A percentile compares a stretch with the other conserved stretches of the same genome.
Evolutionary conservation across 208 protist genomes (phyloP).

Genomic region (Blechomonas ayalai): DNA sequence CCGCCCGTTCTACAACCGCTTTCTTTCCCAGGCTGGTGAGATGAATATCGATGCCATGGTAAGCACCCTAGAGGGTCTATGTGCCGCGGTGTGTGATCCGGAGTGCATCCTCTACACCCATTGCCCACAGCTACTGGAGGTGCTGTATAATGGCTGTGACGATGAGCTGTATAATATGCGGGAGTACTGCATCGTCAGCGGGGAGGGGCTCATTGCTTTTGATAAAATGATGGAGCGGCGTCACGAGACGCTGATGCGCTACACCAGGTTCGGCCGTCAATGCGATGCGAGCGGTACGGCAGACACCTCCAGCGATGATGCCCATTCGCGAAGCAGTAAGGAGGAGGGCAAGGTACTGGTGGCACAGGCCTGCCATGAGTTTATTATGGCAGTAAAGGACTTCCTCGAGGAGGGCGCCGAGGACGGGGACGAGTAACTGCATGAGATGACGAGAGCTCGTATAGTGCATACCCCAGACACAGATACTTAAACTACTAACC

Average conservation of each 20-base stretch:
- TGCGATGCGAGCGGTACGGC: conserved; percentile 8
- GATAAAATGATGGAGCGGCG: conserved; percentile 24
- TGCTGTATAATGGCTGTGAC: conserved; percentile 66
- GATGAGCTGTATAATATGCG: conserved; percentile 59
- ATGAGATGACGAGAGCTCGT: too few relatives aligned
- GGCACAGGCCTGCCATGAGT: conserved; percentile 39
- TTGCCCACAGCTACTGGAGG: conserved; percentile 48
- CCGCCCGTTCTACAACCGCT: conserved; percentile 52
- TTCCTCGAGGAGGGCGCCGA: conserved; percentile 55
- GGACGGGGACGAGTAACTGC: too few relatives aligned
- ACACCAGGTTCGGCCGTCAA: conserved; percentile 20
- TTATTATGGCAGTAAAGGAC: conserved; percentile 47
- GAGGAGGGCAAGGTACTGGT: conserved; percentile 53
- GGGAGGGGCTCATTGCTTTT: conserved; percentile 60
- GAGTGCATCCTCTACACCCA: conserved; percentile 36
- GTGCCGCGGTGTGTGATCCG: conserved; percentile 32
- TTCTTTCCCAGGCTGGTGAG: conserved; percentile 29
- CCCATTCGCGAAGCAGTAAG: not conserved
- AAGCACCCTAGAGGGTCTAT: conserved; percentile 54
- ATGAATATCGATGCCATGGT: conserved; percentile 57
- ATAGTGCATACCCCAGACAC: too few relatives aligned
- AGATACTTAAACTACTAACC: too few relatives aligned
- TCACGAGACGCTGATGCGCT: conserved; percentile 17
- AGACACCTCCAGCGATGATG: not conserved
- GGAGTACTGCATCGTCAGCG: conserved; percentile 77